Percentiles rank a stretch among this genome's conserved stretches.
phyloP scores from a whole-genome alignment of 192 early-diverging fungal genomes.

The Backusella circina region DNA sequence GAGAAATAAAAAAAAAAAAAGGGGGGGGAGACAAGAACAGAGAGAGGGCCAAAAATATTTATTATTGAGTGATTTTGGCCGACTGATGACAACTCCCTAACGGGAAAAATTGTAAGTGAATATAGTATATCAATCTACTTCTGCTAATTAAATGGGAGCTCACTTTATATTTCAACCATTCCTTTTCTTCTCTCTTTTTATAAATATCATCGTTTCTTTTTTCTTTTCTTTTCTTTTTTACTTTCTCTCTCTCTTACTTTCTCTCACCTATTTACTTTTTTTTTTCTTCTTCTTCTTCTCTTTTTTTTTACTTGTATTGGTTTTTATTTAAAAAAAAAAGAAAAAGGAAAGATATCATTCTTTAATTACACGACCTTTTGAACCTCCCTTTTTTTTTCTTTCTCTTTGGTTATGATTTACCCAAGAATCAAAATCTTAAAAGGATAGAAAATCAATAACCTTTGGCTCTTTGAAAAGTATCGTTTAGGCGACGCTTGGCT shows the following conservation, averaged over 20 bases:
- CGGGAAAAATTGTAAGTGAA: not conserved
- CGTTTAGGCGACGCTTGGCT: not conserved
- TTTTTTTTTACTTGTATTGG: not conserved
- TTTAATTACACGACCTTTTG: conserved; percentile 9
- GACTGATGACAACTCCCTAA: conserved; percentile 1
- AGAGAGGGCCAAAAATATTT: not conserved
- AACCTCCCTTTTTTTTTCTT: not conserved
- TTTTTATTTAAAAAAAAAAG: not conserved
- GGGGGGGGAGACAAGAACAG: not conserved
- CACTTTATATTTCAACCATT: not conserved
- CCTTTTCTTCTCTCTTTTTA: not conserved
- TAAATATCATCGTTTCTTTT: not conserved
- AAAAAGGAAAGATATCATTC: not conserved
- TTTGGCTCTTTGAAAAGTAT: not conserved
- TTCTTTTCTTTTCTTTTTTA: not conserved
- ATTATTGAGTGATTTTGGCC: conserved; percentile 13
- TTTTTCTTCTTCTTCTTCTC: not conserved
- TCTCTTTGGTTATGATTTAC: not conserved
- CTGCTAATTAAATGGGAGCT: not conserved
- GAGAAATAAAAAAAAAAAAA: not conserved
- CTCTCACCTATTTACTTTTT: not conserved
- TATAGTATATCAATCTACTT: not conserved
- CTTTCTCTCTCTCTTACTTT: not conserved
- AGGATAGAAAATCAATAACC: not conserved
- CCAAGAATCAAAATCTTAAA: conserved; percentile 1